phyloP scores from a whole-genome alignment of 2,329 filamentous ascomycete genomes.

The Bisporella sp. region DNA sequence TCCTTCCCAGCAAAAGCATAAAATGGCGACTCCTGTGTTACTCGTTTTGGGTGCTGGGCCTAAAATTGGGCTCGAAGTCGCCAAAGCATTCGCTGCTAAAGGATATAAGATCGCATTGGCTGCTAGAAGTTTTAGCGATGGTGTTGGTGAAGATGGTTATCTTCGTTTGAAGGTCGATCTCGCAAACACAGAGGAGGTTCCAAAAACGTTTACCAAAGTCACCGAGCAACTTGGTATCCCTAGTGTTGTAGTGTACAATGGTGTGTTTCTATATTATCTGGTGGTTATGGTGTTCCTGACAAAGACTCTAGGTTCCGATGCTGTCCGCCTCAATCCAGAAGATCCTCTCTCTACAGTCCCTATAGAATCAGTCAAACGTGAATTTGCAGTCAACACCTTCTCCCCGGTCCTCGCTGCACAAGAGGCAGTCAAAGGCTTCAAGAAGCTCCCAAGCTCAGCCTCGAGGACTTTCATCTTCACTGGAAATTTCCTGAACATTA shows the following conservation, averaged over 20 bases:
- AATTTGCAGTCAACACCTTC: no score
- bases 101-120: slow-evolving; percentile 36
- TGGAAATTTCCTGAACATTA: no score
- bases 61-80: slow-evolving; percentile 31
- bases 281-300: no score
- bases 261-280: slow-evolving; percentile 9
- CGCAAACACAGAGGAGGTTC: slow-evolving; percentile 27
- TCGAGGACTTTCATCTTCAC: no score
- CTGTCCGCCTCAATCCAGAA: background rate
- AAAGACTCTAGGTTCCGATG: no score
- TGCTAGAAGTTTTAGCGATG: slow-evolving; percentile 24
- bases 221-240: slow-evolving; percentile 28
- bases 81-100: slow-evolving; percentile 30
- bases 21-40: slow-evolving; percentile 13
- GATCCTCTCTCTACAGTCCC: no score
- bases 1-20: no score
- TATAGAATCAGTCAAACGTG: no score
- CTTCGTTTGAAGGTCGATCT: slow-evolving; percentile 32
- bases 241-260: slow-evolving; percentile 38
- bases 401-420: no score
- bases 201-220: slow-evolving; percentile 31
- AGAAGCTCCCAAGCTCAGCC: no score
- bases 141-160: slow-evolving; percentile 23
- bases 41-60: slow-evolving; percentile 37
- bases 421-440: no score